Conservation (phyloP, 331 rosid genomes). For the Phaseolus coccineus region DNA sequence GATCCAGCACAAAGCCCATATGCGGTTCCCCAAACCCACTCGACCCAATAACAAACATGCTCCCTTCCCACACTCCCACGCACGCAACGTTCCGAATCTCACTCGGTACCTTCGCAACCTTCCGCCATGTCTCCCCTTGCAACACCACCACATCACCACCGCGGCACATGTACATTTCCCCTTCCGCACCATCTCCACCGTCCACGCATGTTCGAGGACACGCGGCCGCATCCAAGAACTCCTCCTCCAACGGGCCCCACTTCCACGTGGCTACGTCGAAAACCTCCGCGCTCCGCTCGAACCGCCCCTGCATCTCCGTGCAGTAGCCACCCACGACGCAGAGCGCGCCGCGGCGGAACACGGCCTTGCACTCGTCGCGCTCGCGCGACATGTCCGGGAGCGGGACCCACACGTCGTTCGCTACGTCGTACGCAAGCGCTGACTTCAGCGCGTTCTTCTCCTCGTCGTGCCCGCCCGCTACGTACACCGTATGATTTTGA, state of each 20-base stretch:
- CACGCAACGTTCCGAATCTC: constrained; percentile 51
- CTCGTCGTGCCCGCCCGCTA: constrained; percentile 69
- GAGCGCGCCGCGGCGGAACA: constrained; percentile 44
- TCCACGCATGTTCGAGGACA: constrained; percentile 62
- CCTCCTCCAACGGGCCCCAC: constrained; percentile 52
- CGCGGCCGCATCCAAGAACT: constrained; percentile 45
- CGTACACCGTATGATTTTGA: constrained; percentile 45
- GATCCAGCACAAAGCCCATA: constrained; percentile 48
- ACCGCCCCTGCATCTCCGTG: constrained; percentile 71
- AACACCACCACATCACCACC: constrained; percentile 47
- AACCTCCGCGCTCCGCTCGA: constrained; percentile 60
- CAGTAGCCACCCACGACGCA: constrained; percentile 58
- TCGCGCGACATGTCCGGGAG: constrained; percentile 62
- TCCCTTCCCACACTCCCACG: constrained; percentile 42
- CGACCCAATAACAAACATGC: constrained; percentile 53
- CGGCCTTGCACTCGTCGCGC: constrained; percentile 67
- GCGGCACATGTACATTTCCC: constrained; percentile 49
- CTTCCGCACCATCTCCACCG: constrained; percentile 15
- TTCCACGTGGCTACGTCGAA: constrained; percentile 48
- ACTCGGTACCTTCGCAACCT: constrained; percentile 47
- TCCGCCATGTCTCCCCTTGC: constrained; percentile 43
- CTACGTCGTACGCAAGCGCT: constrained; percentile 56
- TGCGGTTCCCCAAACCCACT: constrained; percentile 54
- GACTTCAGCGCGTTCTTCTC: constrained; percentile 67
- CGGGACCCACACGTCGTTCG: constrained; percentile 46